phyloP scores from a whole-genome alignment of 2,329 filamentous ascomycete species.

The Aureobasidium sp. region DNA sequence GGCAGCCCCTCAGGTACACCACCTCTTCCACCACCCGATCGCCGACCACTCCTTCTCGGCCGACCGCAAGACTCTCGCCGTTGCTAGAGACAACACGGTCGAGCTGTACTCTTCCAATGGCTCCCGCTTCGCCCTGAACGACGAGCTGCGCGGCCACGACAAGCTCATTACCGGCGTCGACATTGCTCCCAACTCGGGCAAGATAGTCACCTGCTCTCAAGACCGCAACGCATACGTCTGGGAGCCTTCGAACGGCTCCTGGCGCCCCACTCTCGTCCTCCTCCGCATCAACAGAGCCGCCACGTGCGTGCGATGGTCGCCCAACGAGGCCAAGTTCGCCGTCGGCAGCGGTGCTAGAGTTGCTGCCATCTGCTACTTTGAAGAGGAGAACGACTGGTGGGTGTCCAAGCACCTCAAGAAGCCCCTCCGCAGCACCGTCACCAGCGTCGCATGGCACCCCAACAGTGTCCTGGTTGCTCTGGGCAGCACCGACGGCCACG shows the following conservation, averaged over 20 bases:
- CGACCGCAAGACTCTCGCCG: slow-evolving; percentile 80
- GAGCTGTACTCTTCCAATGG: slow-evolving; percentile 76
- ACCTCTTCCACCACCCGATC: slow-evolving; percentile 94
- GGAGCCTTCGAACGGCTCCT: slow-evolving; percentile 78
- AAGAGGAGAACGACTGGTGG: slow-evolving; percentile 99
- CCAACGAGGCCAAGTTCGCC: slow-evolving; percentile 93
- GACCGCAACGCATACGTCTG: slow-evolving; percentile 97
- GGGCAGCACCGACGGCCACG: slow-evolving; percentile 95
- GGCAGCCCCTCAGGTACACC: slow-evolving; percentile 84
- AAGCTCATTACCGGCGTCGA: slow-evolving; percentile 96
- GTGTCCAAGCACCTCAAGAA: slow-evolving; percentile 99
- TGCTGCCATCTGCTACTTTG: slow-evolving; percentile 96
- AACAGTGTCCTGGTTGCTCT: slow-evolving; percentile 93
- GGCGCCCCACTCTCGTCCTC: slow-evolving; percentile 94
- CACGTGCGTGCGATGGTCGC: slow-evolving; percentile 95
- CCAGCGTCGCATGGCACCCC: slow-evolving; percentile 90
- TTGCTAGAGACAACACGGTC: slow-evolving; percentile 82
- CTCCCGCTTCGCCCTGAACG: slow-evolving; percentile 71
- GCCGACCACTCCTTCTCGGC: slow-evolving; percentile 97
- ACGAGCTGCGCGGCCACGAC: slow-evolving; percentile 93
- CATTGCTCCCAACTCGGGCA: slow-evolving; percentile 81
- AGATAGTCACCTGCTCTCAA: slow-evolving; percentile 96
- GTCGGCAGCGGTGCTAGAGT: slow-evolving; percentile 93
- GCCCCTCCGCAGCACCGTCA: slow-evolving; percentile 95
- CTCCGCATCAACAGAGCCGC: slow-evolving; percentile 95